phyloP scores from a whole-genome alignment of 257 asterid species.

The Craterostigma plantagineum region DNA sequence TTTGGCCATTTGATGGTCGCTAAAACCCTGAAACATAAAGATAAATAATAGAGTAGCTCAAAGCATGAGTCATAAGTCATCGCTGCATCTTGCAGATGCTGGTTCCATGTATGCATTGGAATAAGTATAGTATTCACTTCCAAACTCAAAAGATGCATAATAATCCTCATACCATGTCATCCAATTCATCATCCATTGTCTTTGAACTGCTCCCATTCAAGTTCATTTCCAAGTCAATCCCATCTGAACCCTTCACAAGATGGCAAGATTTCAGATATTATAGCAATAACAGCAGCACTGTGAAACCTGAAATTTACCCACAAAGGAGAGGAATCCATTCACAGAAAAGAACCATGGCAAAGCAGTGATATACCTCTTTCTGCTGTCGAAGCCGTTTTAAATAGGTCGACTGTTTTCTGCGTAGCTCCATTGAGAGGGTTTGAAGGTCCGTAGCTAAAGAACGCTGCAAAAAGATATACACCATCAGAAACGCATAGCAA shows the following conservation, averaged over 20 bases:
- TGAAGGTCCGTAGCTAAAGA: slow-evolving; percentile 77
- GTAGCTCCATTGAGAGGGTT: slow-evolving; percentile 61
- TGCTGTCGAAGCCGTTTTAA: slow-evolving; percentile 61
- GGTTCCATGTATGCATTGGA: background rate
- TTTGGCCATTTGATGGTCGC: slow-evolving; percentile 57
- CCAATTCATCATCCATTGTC: slow-evolving; percentile 60
- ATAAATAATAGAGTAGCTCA: background rate
- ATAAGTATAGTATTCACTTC: background rate
- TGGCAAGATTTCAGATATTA: slow-evolving; percentile 7
- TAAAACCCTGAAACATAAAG: slow-evolving; percentile 34
- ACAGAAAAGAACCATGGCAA: slow-evolving; percentile 6
- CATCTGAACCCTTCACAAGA: slow-evolving; percentile 74
- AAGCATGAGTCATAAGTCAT: background rate
- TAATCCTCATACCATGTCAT: slow-evolving; percentile 57
- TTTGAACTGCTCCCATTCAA: slow-evolving; percentile 55
- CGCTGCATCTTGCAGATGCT: too few species aligned
- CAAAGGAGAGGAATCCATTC: too few species aligned
- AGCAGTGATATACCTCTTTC: slow-evolving; percentile 33
- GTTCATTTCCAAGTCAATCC: slow-evolving; percentile 95
- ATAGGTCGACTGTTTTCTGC: slow-evolving; percentile 55
- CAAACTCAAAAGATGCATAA: background rate
- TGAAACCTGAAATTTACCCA: too few species aligned
- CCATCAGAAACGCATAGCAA: slow-evolving; percentile 6
- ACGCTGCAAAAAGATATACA: slow-evolving; percentile 31
- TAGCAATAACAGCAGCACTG: background rate